A percentile compares a stretch with the other conserved stretches of the same genome.
Evolutionary conservation across 306 rosid species (phyloP).

Genomic region (Biancaea sappan): DNA sequence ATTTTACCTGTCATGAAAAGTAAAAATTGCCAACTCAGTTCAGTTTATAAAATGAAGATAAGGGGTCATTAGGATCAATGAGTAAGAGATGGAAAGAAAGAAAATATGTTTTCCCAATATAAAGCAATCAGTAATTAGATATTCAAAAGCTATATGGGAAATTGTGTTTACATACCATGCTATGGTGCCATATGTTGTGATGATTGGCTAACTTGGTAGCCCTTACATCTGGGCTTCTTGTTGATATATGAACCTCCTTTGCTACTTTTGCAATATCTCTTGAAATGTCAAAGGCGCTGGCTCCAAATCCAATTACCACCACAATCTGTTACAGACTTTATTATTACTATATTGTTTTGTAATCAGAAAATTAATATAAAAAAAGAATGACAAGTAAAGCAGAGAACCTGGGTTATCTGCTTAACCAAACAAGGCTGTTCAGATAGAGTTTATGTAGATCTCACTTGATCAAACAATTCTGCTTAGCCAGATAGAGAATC

Average conservation of each 20-base stretch:
- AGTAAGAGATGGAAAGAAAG: neutral
- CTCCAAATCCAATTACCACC: slow-evolving; percentile 34
- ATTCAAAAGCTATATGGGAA: neutral
- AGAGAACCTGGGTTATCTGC: no score
- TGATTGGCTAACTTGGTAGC: slow-evolving; percentile 19
- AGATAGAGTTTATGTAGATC: no score
- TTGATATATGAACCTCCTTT: slow-evolving; percentile 39
- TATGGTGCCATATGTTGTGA: slow-evolving; percentile 34
- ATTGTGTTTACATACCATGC: slow-evolving; percentile 28
- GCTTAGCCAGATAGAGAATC: no score
- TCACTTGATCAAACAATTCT: no score
- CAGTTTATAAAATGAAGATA: neutral
- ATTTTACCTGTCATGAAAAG: slow-evolving; percentile 38
- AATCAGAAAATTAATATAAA: no score
- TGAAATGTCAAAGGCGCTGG: slow-evolving; percentile 43
- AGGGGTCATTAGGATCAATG: neutral
- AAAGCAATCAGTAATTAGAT: neutral
- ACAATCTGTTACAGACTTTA: slow-evolving; percentile 31
- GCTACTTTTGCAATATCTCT: slow-evolving; percentile 40
- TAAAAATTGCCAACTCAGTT: neutral
- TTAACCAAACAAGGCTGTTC: no score
- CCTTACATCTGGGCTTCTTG: slow-evolving; percentile 27
- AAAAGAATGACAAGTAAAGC: no score
- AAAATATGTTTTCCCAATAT: no score
- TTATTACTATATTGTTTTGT: no score